Evolutionary conservation across 1,284 basidiomycete genomes (phyloP), one percentile per base, ranked within the genome.

Genomic region (Leccinum fallax): DNA sequence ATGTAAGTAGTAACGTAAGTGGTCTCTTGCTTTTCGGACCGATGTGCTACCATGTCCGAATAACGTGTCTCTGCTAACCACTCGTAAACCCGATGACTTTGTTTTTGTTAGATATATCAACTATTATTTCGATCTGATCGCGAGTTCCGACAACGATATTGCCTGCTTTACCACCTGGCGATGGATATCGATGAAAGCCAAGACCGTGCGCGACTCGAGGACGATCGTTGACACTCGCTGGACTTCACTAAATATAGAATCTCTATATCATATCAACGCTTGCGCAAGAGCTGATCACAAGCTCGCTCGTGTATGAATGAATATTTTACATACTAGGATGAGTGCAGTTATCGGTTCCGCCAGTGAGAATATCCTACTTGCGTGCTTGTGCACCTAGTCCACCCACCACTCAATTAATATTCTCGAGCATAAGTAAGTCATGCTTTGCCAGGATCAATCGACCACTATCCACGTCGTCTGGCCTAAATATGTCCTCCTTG

Each of bases 261-360:
- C 79, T 99, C 32, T 98, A 97, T 72, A 84, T 88, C n/a, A 80
- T 94, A 55, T 89, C 89, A 65, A 97, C 99, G 71, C 80, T 99
- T 5, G 89, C 95, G 0, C 93, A 97, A 76, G 85, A 94, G 64
- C 79, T 97, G 38, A 92, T 98, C 74, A 0, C 82, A 86, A 34
- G 66, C 78, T 3, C 83, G 89, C 56, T 83, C 83, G 3, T 98
- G 96, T 32, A 1, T 32, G 30, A 32, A 32, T 32, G 32, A 11
- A 32, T 32, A 32, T 32, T 32, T 32, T 32, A 32, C 32, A 32
- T 32, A 30, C 30, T 30, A 30, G 9, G 30, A 30, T 5, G 32
- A 34, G 32, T 13, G 32, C 11, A 34, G 32, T 34, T 34, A 0
- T 32, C 32, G 32, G 32, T 32, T 32, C 32, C 11, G 32, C 32